Evolutionary conservation across 371 early-diverging fungal genomes (phyloP).

Genomic region (Mortierella sp.): DNA sequence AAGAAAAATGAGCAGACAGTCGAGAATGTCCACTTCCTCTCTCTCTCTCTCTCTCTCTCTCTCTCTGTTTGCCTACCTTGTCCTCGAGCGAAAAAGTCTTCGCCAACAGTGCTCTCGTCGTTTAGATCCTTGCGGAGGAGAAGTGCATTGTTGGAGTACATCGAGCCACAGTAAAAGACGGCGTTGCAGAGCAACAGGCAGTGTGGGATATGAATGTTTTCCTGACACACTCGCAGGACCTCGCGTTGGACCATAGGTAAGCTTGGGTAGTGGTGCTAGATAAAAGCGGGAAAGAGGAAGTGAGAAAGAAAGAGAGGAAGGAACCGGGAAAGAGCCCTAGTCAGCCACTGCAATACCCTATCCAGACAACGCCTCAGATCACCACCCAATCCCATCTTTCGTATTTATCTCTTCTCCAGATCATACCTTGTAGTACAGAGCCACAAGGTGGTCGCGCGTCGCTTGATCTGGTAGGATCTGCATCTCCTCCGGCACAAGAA

Average conservation of each 20-base stretch:
- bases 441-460: constrained; percentile 17
- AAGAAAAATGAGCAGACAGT: neutral
- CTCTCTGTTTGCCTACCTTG: constrained; percentile 26
- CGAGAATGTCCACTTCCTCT: neutral
- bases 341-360: too few relatives aligned
- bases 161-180: constrained; percentile 49
- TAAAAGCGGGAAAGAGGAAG: neutral
- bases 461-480: constrained; percentile 19
- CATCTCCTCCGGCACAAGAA: constrained; percentile 30
- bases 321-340: neutral
- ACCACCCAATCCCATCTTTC: too few relatives aligned
- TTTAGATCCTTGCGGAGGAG: constrained; percentile 30
- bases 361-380: too few relatives aligned
- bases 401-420: too few relatives aligned
- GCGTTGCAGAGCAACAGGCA: constrained; percentile 49
- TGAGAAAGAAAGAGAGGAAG: neutral
- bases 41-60: neutral
- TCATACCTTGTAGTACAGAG: constrained; percentile 34
- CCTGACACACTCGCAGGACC: constrained; percentile 42
- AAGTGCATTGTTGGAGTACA: constrained; percentile 34
- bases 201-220: constrained; percentile 46
- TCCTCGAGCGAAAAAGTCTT: constrained; percentile 47
- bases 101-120: constrained; percentile 46
- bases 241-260: constrained; percentile 49
- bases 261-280: constrained; percentile 32